Conservation (phyloP, 345 rosid genomes). For the Clausena lansium region DNA sequence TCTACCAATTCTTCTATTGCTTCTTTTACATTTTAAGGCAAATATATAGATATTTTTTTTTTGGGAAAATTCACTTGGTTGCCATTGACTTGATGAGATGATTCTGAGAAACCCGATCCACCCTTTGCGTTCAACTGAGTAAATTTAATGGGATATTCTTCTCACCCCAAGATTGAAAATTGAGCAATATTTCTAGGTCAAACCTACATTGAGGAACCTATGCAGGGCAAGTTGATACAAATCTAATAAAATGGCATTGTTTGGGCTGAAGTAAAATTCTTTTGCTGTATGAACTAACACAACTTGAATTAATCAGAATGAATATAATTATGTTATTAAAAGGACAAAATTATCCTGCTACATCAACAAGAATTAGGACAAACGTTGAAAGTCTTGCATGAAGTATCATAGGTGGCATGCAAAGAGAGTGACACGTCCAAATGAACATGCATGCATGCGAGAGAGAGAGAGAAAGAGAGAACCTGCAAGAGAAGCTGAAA, state of each 20-base stretch:
- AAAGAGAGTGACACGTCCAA: constrained; percentile 23
- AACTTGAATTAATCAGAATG: too few relatives aligned
- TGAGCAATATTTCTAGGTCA: background rate
- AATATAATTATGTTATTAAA: too few relatives aligned
- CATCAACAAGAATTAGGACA: background rate
- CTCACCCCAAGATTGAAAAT: background rate
- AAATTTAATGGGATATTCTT: background rate
- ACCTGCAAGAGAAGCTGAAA: constrained; percentile 64
- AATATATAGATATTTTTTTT: too few relatives aligned
- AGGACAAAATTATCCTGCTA: background rate
- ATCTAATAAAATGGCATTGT: background rate
- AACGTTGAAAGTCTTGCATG: constrained; percentile 8
- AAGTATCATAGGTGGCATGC: constrained; percentile 7
- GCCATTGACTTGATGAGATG: background rate
- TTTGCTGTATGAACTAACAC: background rate
- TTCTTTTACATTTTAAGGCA: background rate
- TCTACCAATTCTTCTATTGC: background rate
- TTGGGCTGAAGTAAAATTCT: background rate
- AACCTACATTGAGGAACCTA: background rate
- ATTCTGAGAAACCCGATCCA: background rate
- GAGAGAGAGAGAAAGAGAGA: constrained; percentile 10
- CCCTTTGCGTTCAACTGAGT: background rate
- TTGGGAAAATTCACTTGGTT: background rate
- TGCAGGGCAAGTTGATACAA: too few relatives aligned
- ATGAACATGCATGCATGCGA: background rate